Base-by-base conservation (phyloP, 176 grass and related monocot species). In the Phyllostachys edulis region DNA sequence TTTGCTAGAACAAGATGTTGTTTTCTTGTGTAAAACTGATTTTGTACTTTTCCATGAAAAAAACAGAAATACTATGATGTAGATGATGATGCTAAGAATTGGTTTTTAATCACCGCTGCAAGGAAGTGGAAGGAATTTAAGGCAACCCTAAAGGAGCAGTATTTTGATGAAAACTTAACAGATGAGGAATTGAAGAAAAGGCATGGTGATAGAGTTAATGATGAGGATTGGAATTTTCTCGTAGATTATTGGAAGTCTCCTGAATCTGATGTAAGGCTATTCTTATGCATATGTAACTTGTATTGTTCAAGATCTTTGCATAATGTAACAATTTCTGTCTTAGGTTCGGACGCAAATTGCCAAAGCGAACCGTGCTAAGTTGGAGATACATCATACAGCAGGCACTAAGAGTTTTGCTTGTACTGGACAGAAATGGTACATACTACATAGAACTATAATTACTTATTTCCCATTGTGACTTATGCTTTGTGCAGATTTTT, bases 111-210 rank as follows among this genome's bases (percentile, higher is more conserved):
- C 5, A 55, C 3, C 3, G 8, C 17, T 55, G 47, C 29, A 54
- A 20, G 0, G 4, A 55, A 37, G 38, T 75, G 47, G 49, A 75
- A 75, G 4, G 71, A 75, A 6, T 55, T 75, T 4, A 75, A 75
- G 29, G 27, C 71, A 55, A 21, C 16, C 3, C 5, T 75, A 2
- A 55, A 75, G 29, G 0, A 3, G 0, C 18, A 18, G 3, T 54
- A 34, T 38, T 75, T 74, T 44, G 1, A 55, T 37, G 16, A 1
- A 0, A 9, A 20, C 0, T 4, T 37, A 10, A 12, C 16, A 18
- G 9, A 12, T 5, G 47, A 36, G 1, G 0, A 55, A 37, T 0
- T 38, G 3, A 32, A 0, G 1, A 4, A 2, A 52, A 9, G 0
- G 1, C 29, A 4, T 10, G 49, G 16, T n/a, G 5, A 38, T 0